Evolutionary conservation across 164 flowering plant species (phyloP).

Genomic region (Vitis labrusca): DNA sequence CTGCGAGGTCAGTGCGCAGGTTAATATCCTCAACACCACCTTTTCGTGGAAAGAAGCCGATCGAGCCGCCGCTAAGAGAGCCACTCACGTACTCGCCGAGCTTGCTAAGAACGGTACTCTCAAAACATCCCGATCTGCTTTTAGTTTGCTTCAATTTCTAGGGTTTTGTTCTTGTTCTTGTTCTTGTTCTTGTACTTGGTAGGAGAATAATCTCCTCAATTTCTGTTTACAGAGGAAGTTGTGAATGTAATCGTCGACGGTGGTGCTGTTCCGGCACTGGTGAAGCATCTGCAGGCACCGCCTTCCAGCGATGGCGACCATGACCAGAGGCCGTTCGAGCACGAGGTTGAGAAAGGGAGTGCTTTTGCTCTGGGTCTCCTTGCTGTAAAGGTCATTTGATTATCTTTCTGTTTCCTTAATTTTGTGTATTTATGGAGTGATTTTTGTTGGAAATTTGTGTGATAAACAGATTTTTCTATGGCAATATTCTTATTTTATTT

Average conservation of each 20-base stretch:
- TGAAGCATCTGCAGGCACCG: constrained; percentile 76
- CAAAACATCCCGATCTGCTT: background rate
- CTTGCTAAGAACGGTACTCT: constrained; percentile 74
- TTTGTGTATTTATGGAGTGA: background rate
- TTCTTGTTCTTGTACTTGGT: background rate
- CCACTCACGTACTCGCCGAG: constrained; percentile 76
- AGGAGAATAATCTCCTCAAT: background rate
- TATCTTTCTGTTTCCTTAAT: background rate
- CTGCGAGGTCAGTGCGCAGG: constrained; percentile 54
- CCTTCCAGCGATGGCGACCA: constrained; percentile 36
- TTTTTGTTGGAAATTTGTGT: too few species aligned
- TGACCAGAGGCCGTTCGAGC: constrained; percentile 59
- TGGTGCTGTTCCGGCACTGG: constrained; percentile 81
- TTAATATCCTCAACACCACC: constrained; percentile 38
- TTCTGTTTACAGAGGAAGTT: constrained; percentile 56
- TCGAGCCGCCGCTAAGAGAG: constrained; percentile 82
- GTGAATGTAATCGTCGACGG: constrained; percentile 82
- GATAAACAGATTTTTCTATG: too few species aligned
- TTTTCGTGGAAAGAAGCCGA: constrained; percentile 76
- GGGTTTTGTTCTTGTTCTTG: background rate
- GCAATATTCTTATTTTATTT: too few species aligned
- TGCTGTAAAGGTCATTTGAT: constrained; percentile 66
- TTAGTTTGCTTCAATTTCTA: constrained; percentile 12
- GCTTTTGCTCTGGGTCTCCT: constrained; percentile 88
- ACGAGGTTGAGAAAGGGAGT: constrained; percentile 88